These are phyloP conservation scores for Calocybe cyanea DNA, from an alignment of 768 basidiomycete species.

Conservation along the genomic window DNA sequence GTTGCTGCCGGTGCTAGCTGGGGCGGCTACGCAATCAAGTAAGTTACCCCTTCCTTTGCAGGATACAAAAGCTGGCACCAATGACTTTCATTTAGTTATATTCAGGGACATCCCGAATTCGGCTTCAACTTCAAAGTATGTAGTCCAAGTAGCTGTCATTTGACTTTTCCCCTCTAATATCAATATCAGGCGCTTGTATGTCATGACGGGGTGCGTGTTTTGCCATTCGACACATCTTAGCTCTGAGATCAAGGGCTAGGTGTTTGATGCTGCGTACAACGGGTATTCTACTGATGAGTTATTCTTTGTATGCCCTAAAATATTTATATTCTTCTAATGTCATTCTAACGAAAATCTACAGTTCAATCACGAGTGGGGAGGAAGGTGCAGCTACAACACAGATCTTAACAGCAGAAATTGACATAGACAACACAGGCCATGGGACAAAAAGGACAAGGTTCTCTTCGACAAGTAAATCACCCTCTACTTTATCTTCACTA, in stretches of 20 bases:
- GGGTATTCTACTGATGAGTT: constrained; percentile 92
- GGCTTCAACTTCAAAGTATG: constrained; percentile 80
- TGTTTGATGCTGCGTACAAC: constrained; percentile 74
- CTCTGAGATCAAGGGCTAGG: constrained; percentile 28
- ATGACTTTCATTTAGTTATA: constrained; percentile 59
- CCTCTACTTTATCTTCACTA: neutral
- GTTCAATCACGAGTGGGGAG: constrained; percentile 89
- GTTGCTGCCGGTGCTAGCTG: constrained; percentile 82
- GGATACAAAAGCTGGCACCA: neutral
- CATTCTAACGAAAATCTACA: constrained; percentile 21
- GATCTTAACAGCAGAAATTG: neutral
- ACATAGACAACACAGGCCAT: constrained; percentile 41
- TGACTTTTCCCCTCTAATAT: neutral
- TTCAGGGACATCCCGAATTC: constrained; percentile 89
- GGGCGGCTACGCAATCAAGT: constrained; percentile 91
- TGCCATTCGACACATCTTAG: neutral
- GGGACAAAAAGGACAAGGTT: constrained; percentile 56
- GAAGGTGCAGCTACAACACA: constrained; percentile 32
- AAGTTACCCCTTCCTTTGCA: constrained; percentile 17
- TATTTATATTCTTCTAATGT: neutral
- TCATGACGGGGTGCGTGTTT: constrained; percentile 75
- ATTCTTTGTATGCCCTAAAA: constrained; percentile 69
- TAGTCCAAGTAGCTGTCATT: neutral
- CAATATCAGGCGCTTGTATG: constrained; percentile 64
- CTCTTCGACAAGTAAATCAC: constrained; percentile 51